Percentiles rank a stretch among this genome's conserved stretches.
Evolutionary conservation across 2,329 filamentous ascomycete genomes (phyloP).

Genomic region (Fusarium lyarnte): DNA sequence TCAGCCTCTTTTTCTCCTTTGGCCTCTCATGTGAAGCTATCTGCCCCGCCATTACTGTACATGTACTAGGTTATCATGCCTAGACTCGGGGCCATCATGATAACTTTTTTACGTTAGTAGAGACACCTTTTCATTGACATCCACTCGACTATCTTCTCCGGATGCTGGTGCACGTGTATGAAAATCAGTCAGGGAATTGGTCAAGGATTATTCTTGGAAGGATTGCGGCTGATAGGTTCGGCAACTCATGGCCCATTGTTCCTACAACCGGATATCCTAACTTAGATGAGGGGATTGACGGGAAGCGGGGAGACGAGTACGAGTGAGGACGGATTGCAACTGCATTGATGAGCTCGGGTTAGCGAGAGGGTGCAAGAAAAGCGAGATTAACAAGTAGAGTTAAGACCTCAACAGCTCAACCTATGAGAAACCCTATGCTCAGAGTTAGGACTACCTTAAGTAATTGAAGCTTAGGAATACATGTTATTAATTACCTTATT

Average conservation of each 20-base stretch:
- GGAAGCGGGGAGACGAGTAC: slow-evolving; percentile 31
- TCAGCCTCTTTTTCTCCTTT: neutral
- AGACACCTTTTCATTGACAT: neutral
- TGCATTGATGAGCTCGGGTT: neutral
- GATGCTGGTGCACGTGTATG: slow-evolving; percentile 39
- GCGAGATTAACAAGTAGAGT: neutral
- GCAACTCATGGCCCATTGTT: slow-evolving; percentile 20
- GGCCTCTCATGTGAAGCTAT: neutral
- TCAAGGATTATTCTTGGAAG: slow-evolving; percentile 18
- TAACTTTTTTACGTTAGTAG: slow-evolving; percentile 12
- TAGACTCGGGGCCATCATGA: slow-evolving; percentile 20
- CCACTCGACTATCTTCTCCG: slow-evolving; percentile 27
- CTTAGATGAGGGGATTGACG: slow-evolving; percentile 10
- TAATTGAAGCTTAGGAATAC: neutral
- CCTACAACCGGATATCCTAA: slow-evolving; percentile 19
- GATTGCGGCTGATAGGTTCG: slow-evolving; percentile 37
- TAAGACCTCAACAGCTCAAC: neutral
- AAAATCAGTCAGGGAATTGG: slow-evolving; percentile 44
- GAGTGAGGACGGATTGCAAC: slow-evolving; percentile 17
- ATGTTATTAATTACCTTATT: neutral
- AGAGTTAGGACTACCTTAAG: neutral
- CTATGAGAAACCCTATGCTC: neutral
- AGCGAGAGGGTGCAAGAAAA: neutral
- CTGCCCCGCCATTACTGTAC: slow-evolving; percentile 33
- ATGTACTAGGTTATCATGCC: slow-evolving; percentile 23